Evolutionary conservation across 164 flowering plant species (phyloP).

Genomic region (Kalanchoe fedtschenkoi): DNA sequence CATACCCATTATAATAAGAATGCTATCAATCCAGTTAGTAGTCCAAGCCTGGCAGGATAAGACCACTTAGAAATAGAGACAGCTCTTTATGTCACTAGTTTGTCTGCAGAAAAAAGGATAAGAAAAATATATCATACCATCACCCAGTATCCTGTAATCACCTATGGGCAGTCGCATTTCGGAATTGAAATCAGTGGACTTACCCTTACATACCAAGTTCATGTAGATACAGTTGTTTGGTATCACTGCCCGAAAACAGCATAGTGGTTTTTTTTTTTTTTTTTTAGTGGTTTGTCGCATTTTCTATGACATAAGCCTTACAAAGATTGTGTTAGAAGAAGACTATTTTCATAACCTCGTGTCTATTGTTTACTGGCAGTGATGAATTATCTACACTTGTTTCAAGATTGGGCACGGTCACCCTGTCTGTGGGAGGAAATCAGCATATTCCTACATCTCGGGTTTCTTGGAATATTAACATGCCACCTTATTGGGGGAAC

Average conservation of each 20-base stretch:
- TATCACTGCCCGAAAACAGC: too few relatives aligned
- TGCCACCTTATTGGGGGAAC: conserved; percentile 19
- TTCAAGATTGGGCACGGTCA: conserved; percentile 9
- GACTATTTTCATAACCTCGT: not conserved
- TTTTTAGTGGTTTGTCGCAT: too few relatives aligned
- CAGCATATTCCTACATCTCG: conserved; percentile 37
- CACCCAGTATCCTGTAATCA: not conserved
- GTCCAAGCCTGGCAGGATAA: not conserved
- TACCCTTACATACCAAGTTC: too few relatives aligned
- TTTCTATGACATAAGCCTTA: too few relatives aligned
- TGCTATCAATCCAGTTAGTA: not conserved
- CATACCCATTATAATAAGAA: too few relatives aligned
- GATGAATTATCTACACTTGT: not conserved
- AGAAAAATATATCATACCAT: not conserved
- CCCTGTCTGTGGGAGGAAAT: conserved; percentile 51
- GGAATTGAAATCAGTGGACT: too few relatives aligned
- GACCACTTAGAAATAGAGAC: not conserved
- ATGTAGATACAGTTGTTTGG: too few relatives aligned
- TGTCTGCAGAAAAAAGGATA: not conserved
- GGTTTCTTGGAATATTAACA: conserved; percentile 33
- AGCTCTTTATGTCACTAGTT: not conserved
- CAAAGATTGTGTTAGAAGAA: too few relatives aligned
- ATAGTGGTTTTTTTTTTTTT: too few relatives aligned
- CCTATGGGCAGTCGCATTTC: not conserved
- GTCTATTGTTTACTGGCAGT: not conserved